phyloP scores from a whole-genome alignment of 1,284 basidiomycete species.

The Trichosporon asahii region DNA sequence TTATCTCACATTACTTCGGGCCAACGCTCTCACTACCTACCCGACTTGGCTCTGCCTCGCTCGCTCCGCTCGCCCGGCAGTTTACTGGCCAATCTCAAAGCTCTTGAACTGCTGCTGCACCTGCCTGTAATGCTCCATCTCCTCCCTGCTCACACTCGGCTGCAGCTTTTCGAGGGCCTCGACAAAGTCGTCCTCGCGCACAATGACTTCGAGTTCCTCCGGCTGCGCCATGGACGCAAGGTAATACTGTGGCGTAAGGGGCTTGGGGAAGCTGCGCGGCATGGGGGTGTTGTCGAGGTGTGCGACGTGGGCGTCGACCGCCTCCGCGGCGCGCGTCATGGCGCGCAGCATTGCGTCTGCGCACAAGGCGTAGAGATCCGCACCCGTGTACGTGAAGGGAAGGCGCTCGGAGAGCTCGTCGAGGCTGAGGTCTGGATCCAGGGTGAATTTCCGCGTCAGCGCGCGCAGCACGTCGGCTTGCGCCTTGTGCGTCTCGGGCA shows the following conservation, averaged over 20 bases:
- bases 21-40: no score
- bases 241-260: conserved; percentile 88
- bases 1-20: no score
- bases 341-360: conserved; percentile 94
- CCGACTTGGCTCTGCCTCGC: not conserved
- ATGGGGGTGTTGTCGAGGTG: conserved; percentile 36
- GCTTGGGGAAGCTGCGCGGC: conserved; percentile 61
- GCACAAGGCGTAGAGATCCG: conserved; percentile 96
- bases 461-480: conserved; percentile 87
- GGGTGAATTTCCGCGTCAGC: conserved; percentile 85
- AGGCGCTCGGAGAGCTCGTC: conserved; percentile 67
- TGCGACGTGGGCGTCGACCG: conserved; percentile 71
- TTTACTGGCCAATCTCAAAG: conserved; percentile 30
- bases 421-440: conserved; percentile 70
- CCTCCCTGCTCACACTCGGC: conserved; percentile 82
- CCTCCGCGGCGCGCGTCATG: conserved; percentile 82
- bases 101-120: conserved; percentile 67
- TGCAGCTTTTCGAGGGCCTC: conserved; percentile 70
- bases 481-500: conserved; percentile 81
- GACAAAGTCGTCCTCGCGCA: conserved; percentile 71
- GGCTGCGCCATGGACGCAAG: conserved; percentile 75
- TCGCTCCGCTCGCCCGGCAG: not conserved
- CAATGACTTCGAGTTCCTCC: conserved; percentile 69
- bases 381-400: conserved; percentile 91
- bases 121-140: conserved; percentile 80